Evolutionary conservation across 169 alveolate genomes (phyloP).

Genomic region (Cryptosporidium felis): DNA sequence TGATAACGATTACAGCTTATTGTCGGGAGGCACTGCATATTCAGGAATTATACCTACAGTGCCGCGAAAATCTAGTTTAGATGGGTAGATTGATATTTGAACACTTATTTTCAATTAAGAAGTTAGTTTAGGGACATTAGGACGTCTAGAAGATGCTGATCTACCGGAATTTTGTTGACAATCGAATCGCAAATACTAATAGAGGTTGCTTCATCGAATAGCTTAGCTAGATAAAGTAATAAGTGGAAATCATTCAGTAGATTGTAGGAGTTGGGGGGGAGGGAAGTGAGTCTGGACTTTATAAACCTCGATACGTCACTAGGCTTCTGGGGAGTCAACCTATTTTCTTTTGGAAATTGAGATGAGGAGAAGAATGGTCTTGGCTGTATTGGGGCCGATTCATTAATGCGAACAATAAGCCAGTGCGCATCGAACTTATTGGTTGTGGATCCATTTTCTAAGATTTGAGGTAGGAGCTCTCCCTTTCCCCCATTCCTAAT

Average conservation of each 20-base stretch:
- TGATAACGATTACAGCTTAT: too few relatives aligned
- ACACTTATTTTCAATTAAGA: too few relatives aligned
- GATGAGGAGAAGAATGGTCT: slow-evolving; percentile 78
- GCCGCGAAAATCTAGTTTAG: too few relatives aligned
- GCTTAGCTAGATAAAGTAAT: slow-evolving; percentile 86
- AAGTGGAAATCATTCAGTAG: slow-evolving; percentile 86
- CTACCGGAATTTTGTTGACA: slow-evolving; percentile 75
- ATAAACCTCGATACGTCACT: slow-evolving; percentile 38
- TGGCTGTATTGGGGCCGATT: slow-evolving; percentile 83
- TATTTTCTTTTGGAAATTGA: slow-evolving; percentile 81
- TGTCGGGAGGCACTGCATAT: too few relatives aligned
- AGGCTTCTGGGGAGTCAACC: slow-evolving; percentile 73
- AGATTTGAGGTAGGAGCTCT: slow-evolving; percentile 81
- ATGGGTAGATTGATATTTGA: too few relatives aligned
- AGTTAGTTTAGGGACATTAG: slow-evolving; percentile 24
- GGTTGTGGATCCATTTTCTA: slow-evolving; percentile 82
- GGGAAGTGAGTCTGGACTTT: slow-evolving; percentile 27
- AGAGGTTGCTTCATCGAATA: slow-evolving; percentile 91
- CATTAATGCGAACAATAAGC: slow-evolving; percentile 83
- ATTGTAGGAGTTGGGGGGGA: not conserved
- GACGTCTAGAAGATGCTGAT: slow-evolving; percentile 53
- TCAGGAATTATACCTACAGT: too few relatives aligned
- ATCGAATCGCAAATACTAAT: slow-evolving; percentile 82
- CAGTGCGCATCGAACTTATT: slow-evolving; percentile 82
- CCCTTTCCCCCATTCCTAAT: slow-evolving; percentile 72